phyloP scores from a whole-genome alignment of 1,284 basidiomycete species.

The Ganoderma boninense region DNA sequence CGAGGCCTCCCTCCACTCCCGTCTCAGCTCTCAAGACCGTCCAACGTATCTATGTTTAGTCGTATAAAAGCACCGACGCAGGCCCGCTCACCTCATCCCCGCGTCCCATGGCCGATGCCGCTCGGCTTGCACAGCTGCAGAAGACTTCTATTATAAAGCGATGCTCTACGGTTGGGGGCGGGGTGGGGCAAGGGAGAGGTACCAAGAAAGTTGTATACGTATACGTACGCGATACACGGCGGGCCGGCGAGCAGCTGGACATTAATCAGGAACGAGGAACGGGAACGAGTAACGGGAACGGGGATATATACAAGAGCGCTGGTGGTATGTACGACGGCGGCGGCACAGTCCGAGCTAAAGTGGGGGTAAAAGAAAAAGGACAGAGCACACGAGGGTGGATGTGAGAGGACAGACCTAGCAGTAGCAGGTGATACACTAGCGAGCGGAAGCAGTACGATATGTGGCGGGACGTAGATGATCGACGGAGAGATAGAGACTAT shows the following conservation, averaged over 20 bases:
- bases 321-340: slow-evolving; percentile 5
- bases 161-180: slow-evolving; percentile 5
- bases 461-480: background rate
- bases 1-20: too few relatives aligned
- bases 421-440: slow-evolving; percentile 7
- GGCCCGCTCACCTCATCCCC: background rate
- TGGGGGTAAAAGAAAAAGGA: too few relatives aligned
- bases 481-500: background rate
- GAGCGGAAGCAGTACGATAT: slow-evolving; percentile 9
- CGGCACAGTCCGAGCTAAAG: slow-evolving; percentile 11
- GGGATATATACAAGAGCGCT: slow-evolving; percentile 23
- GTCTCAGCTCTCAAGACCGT: background rate
- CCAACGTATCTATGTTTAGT: background rate
- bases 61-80: background rate
- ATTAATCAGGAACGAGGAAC: background rate
- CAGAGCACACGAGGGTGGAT: slow-evolving; percentile 5
- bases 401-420: background rate
- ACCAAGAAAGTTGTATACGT: slow-evolving; percentile 9
- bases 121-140: background rate
- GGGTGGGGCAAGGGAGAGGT: background rate
- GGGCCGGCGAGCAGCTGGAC: background rate
- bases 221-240: slow-evolving; percentile 25
- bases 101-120: background rate
- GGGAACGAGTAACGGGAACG: background rate
- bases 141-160: slow-evolving; percentile 2